Percentiles rank a stretch among this genome's conserved stretches.
These are phyloP conservation scores for Colletotrichum gloeosporioides DNA, from an alignment of 2,329 filamentous ascomycete genomes.

Conservation along the genomic window DNA sequence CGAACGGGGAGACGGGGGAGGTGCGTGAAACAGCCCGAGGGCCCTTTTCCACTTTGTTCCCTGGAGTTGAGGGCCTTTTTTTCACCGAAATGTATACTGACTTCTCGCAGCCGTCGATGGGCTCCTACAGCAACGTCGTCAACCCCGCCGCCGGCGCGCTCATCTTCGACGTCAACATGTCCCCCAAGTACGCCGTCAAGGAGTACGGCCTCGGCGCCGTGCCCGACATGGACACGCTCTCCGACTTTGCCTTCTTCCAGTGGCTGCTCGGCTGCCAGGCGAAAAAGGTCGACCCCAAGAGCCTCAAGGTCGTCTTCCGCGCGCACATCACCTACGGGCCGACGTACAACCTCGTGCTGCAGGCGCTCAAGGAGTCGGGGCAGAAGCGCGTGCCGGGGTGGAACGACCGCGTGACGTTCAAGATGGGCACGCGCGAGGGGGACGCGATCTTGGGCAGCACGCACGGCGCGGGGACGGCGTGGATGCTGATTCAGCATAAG, in stretches of 20 bases:
- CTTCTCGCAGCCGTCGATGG: neutral
- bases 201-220: neutral
- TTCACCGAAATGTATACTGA: accelerated
- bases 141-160: neutral
- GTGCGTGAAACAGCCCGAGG: neutral
- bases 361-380: neutral
- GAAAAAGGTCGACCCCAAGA: accelerated
- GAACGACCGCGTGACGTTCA: neutral
- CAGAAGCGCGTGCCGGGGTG: neutral
- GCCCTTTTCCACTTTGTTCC: neutral
- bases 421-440: neutral
- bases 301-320: neutral
- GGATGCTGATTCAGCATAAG: neutral
- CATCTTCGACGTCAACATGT: neutral
- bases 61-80: neutral
- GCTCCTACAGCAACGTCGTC: neutral
- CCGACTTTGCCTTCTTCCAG: neutral
- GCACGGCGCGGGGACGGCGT: neutral
- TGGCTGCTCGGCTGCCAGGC: neutral
- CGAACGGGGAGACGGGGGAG: neutral
- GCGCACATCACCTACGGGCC: neutral
- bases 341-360: neutral
- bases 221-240: neutral
- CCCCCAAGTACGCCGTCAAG: neutral
- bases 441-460: neutral